These are phyloP conservation scores for Colletotrichum costaricense DNA, from an alignment of 2,329 filamentous ascomycete species.

Conservation along the genomic window DNA sequence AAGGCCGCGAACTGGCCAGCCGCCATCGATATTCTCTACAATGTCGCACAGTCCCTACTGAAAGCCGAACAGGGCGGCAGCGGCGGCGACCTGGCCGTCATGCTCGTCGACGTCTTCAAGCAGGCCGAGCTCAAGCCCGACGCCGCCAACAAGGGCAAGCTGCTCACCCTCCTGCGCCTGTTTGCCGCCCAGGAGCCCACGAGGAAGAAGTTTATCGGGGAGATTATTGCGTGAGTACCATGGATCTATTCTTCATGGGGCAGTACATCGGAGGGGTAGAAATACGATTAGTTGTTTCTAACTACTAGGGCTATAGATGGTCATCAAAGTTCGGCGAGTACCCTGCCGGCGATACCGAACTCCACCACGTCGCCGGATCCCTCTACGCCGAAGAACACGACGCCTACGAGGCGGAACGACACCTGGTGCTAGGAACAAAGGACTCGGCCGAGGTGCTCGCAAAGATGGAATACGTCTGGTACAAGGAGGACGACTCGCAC, in stretches of 20 bases:
- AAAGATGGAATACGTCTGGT: conserved; percentile 93
- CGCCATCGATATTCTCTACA: conserved; percentile 87
- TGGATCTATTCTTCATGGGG: no score
- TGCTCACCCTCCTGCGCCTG: conserved; percentile 82
- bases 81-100: conserved; percentile 88
- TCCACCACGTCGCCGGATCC: conserved; percentile 91
- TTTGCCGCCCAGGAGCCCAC: conserved; percentile 89
- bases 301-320: conserved; percentile 67
- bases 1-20: conserved; percentile 87
- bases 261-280: no score
- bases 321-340: conserved; percentile 86
- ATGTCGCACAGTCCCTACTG: conserved; percentile 85
- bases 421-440: conserved; percentile 88
- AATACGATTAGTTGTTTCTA: background rate
- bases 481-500: conserved; percentile 87
- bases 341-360: conserved; percentile 90
- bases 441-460: conserved; percentile 86
- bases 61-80: conserved; percentile 94
- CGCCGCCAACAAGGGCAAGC: conserved; percentile 76
- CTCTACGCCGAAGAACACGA: conserved; percentile 95
- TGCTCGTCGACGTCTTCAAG: conserved; percentile 91
- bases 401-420: conserved; percentile 91
- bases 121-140: conserved; percentile 86
- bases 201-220: conserved; percentile 89
- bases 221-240: conserved; percentile 77